A percentile compares a stretch with the other conserved stretches of the same genome.
phyloP scores from a whole-genome alignment of 495 filamentous ascomycete species.

The Hyaloscypha hepaticicola region DNA sequence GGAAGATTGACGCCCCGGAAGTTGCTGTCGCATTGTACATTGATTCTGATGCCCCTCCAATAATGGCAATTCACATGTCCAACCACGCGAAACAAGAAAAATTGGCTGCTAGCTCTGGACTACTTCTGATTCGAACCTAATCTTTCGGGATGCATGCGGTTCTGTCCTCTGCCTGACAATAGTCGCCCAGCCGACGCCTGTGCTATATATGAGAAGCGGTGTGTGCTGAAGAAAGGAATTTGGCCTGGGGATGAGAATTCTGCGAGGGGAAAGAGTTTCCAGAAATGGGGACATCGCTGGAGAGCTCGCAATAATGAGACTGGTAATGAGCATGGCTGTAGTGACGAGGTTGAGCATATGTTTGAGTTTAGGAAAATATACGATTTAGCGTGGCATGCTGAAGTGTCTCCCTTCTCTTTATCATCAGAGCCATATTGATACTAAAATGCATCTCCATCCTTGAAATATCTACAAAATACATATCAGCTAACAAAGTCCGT shows the following conservation, averaged over 20 bases:
- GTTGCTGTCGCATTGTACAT: constrained; percentile 1
- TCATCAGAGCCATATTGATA: neutral
- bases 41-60: neutral
- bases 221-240: constrained; percentile 3
- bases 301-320: constrained; percentile 4
- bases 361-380: constrained; percentile 2
- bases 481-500: neutral
- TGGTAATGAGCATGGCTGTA: constrained; percentile 3
- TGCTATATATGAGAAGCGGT: constrained; percentile 3
- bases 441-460: neutral
- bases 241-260: constrained; percentile 3
- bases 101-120: constrained; percentile 2
- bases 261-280: constrained; percentile 4
- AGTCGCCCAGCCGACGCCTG: constrained; percentile 2
- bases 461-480: neutral
- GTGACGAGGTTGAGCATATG: constrained; percentile 1
- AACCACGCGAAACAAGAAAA: constrained; percentile 7
- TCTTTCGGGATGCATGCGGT: constrained; percentile 1
- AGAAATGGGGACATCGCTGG: constrained; percentile 5
- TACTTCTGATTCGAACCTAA: neutral
- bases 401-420: neutral
- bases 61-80: constrained; percentile 2
- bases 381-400: neutral
- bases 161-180: constrained; percentile 6
- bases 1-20: neutral